Base-by-base conservation (phyloP, 1,284 basidiomycete species). In the Apiotrichum sp. region DNA sequence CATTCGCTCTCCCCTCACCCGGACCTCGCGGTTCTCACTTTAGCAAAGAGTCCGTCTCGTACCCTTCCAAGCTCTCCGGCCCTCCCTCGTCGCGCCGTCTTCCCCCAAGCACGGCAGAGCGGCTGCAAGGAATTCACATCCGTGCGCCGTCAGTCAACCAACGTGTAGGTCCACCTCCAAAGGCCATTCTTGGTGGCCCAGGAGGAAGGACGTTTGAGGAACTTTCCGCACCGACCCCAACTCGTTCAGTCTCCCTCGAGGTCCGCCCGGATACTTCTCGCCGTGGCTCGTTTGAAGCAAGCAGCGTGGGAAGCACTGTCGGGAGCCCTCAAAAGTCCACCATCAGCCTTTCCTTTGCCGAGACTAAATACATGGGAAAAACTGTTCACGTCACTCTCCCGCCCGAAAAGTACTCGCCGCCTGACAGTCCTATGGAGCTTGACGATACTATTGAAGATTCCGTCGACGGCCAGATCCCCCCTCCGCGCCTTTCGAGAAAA, bases 191-290 rank as follows among this genome's bases (percentile, higher is more conserved):
- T 8, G 71, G 71, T 31, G 71, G 71, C 31, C 66, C 66, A 11
- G 67, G 67, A 3, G 71, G 71, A 13, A 66, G 62, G 54, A 70
- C 70, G 3, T 73, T 64, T 32, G 70, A 73, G 16, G 70, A 73
- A 54, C 62, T 64, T 55, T 47, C 47, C 22, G 45, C 59, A 5
- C 38, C 56, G 11, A 50, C 51, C 11, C 46, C 57, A 5, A 44
- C 40, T 3, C 41, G 43, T 11, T 32, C 43, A n/a, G 31, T 45
- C 6, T 52, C 55, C 16, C 35, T 49, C 47, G 36, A 57, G 13
- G 47, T 48, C 10, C 33, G 16, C 34, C 47, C 47, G n/a, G 10
- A 48, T 8, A 6, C 34, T 31, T 38, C 47, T 6, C 47, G 47
- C 22, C 47, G 47, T 36, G 39, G 47, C 36, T 48, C 47, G 29